Evolutionary conservation across 1,139 yeast species (phyloP).

Genomic region (Groenewaldozyma sp.): DNA sequence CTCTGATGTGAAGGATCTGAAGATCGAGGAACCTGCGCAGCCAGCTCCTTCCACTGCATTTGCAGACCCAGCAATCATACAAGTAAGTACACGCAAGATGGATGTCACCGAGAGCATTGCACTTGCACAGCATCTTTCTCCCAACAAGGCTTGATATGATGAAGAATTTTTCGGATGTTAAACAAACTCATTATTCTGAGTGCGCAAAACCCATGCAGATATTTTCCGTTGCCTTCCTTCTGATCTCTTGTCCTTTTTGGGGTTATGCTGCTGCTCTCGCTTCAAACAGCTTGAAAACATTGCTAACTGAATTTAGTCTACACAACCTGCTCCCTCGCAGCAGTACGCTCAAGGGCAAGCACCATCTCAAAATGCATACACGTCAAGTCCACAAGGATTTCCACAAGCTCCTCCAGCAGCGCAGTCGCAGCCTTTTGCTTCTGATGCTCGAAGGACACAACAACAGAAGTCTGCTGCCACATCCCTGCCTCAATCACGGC

Average conservation of each 20-base stretch:
- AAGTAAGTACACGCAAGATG: conserved; percentile 20
- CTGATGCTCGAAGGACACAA: too few relatives aligned
- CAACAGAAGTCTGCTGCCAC: conserved; percentile 16
- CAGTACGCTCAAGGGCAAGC: background rate
- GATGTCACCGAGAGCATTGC: background rate
- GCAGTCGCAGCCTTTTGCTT: background rate
- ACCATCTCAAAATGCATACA: conserved; percentile 1
- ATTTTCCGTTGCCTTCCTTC: conserved; percentile 38
- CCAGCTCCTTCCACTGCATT: conserved; percentile 18
- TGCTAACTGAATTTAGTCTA: background rate
- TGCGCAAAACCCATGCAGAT: conserved; percentile 31
- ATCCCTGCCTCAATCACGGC: conserved; percentile 26
- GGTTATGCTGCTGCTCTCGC: conserved; percentile 3
- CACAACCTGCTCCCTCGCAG: conserved; percentile 5
- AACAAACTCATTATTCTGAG: conserved; percentile 18
- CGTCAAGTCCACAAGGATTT: background rate
- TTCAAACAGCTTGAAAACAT: background rate
- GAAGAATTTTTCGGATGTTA: conserved; percentile 29
- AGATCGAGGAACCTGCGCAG: conserved; percentile 59
- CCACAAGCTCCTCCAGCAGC: conserved; percentile 6
- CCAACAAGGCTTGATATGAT: conserved; percentile 17
- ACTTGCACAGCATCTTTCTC: background rate
- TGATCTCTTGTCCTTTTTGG: conserved; percentile 19
- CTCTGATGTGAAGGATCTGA: conserved; percentile 82
- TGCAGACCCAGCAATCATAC: conserved; percentile 29